phyloP scores from a whole-genome alignment of 768 basidiomycete species.

The Gyrodon lividus region DNA sequence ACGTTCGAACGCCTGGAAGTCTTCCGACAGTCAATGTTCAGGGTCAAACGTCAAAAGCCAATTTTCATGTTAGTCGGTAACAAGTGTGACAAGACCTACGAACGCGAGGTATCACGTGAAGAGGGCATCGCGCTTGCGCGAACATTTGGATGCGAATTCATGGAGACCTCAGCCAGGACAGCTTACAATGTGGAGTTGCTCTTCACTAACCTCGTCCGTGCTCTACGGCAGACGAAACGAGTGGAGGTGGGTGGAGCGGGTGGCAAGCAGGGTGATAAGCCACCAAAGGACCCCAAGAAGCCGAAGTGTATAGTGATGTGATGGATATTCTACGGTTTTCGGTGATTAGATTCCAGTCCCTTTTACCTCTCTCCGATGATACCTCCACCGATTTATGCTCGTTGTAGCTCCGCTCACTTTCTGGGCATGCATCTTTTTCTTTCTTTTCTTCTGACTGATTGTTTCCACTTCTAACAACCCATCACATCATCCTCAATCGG shows the following conservation, averaged over 20 bases:
- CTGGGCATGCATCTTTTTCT: constrained; percentile 24
- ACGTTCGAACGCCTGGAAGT: constrained; percentile 89
- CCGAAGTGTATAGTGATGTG: constrained; percentile 80
- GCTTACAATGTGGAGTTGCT: constrained; percentile 88
- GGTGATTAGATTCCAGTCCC: constrained; percentile 64
- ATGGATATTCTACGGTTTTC: constrained; percentile 59
- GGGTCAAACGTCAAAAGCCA: constrained; percentile 82
- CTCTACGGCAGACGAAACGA: constrained; percentile 67
- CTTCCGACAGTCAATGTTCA: constrained; percentile 86
- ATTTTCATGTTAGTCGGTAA: constrained; percentile 96
- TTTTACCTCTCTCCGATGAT: constrained; percentile 79
- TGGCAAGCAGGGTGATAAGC: constrained; percentile 39
- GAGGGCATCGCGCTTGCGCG: constrained; percentile 83
- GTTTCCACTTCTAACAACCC: constrained; percentile 29
- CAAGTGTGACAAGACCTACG: constrained; percentile 90
- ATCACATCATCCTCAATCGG: constrained; percentile 27
- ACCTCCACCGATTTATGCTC: constrained; percentile 51
- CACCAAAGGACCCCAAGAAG: constrained; percentile 45
- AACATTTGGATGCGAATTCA: constrained; percentile 87
- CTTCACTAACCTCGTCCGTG: constrained; percentile 85
- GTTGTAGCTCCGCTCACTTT: constrained; percentile 25
- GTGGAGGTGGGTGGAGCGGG: constrained; percentile 47
- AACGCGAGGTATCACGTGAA: constrained; percentile 88
- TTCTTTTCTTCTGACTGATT: constrained; percentile 30
- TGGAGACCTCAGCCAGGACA: constrained; percentile 96